Base-by-base conservation (phyloP, 768 basidiomycete species). In the Tricholoma bakamatsutake region DNA sequence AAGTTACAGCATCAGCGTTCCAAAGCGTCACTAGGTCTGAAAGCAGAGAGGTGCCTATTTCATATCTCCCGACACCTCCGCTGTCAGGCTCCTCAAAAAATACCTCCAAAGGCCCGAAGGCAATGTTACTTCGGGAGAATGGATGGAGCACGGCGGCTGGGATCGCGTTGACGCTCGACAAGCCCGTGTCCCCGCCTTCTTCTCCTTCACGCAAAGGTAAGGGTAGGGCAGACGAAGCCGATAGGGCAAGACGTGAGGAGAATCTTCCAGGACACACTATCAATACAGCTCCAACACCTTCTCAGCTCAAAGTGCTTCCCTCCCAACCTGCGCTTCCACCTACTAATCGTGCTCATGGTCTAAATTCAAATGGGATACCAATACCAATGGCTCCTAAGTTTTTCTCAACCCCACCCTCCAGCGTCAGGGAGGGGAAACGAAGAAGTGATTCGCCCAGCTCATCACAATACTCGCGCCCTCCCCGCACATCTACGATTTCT, bases 61-160 rank as follows among this genome's bases (percentile, higher is more conserved):
- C 11, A 7, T 34, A 42, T 27, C 43, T 55, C 30, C 50, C 57
- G 8, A 55, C 50, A 12, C 42, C 48, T 24, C 42, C 55, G 8
- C 27, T 31, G 33, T 55, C 60, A 28, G 37, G 33, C 9, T 18
- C 46, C n/a, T 28, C 37, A 13, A 46, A 17, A 6, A 59, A 62
- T 17, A 27, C 51, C 24, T 64, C 63, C n/a, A 61, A 39, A 31
- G 62, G 58, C 2, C 63, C 65, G 13, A 57, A 59, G 45, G 60
- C 65, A 8, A 64, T 66, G 63, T 56, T 59, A 30, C 33, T 53
- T 27, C 49, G 53, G 3, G 51, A 53, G 43, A 57, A n/a, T 34
- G n/a, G 39, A 33, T 11, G 48, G 21, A 49, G 17, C 3, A 24
- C 45, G 13, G n/a, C 55, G 37, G 37, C 39, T 18, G 18, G 18